Percentiles rank a stretch among this genome's conserved stretches.
Conservation (phyloP, 108 stramenopile genomes). For the Stephanodiscus minutulus region DNA sequence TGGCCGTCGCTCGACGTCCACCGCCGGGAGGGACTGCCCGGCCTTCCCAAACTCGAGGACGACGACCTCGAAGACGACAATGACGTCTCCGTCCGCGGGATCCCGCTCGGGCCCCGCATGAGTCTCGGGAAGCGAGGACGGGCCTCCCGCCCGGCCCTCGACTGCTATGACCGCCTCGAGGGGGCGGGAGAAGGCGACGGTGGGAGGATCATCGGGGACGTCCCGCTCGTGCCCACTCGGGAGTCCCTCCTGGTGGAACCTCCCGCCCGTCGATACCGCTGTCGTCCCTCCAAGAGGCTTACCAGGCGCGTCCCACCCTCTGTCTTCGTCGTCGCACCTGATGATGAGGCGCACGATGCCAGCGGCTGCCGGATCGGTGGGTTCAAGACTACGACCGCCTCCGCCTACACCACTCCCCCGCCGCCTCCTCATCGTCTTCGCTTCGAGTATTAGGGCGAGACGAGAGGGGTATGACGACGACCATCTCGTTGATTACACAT, state of each 20-base stretch:
- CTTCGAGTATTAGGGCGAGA: neutral
- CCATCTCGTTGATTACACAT: neutral
- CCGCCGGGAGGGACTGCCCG: neutral
- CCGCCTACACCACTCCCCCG: neutral
- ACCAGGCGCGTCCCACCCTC: neutral
- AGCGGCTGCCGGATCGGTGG: neutral
- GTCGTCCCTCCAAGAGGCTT: neutral
- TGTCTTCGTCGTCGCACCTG: neutral
- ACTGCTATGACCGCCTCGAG: neutral
- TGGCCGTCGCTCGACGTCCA: neutral
- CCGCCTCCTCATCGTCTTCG: neutral
- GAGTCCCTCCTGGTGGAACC: neutral
- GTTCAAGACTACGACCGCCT: neutral
- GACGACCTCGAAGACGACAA: neutral
- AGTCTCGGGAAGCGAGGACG: neutral
- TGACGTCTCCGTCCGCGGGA: neutral
- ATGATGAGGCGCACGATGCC: neutral
- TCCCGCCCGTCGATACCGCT: neutral
- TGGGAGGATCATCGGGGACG: no score
- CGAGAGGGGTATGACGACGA: neutral
- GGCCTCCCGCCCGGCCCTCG: neutral
- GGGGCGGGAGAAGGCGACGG: no score
- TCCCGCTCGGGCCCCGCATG: neutral
- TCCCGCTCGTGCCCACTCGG: neutral
- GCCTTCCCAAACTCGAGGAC: neutral